Base-by-base conservation (phyloP, 2,329 filamentous ascomycete species). In the Aschersonia sp. region DNA sequence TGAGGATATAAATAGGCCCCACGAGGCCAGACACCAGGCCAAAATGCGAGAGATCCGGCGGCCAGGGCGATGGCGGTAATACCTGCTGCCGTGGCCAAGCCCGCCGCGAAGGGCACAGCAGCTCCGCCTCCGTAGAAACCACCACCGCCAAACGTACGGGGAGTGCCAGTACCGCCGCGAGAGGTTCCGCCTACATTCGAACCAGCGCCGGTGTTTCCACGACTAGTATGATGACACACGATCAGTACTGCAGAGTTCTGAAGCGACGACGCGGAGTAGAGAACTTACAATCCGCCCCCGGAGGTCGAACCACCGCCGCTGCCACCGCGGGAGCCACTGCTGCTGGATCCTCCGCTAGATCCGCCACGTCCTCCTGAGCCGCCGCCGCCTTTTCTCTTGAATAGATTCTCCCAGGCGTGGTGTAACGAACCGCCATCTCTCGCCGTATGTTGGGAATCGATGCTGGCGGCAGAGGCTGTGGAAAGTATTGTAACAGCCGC, bases 91-190 rank as follows among this genome's bases (percentile, higher is more conserved):
- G 70, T 72, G 1, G 71, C 70, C 0, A 40, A n/a, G 5, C 82
- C 82, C 2, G 83, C 54, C 2, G 56, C 51, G 63, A 85, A 91
- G 2, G 85, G 83, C 0, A 60, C 58, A 3, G 66, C 51, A 0
- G 79, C 73, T 45, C 85, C 85, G 45, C 83, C 83, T 40, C 75
- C 74, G 58, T 88, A 89, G 61, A 74, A 85, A 46, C 59, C 56
- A 5, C 82, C 80, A 40, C 79, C 78, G 43, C 78, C 82, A 56
- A 74, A 87, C 1, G 58, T 51, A 3, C 77, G 78, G 12, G 66
- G 56, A 1, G 73, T 65, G 12, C 83, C 82, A 46, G 73, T 75
- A 50, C 83, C 82, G 5, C 69, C 64, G 4, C 64, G 70, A 3
- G 81, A 81, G 6, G 63, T 59, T 45, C 77, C 77, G 53, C 77